phyloP scores from a whole-genome alignment of 108 stramenopile genomes.

The Pseudonitzschia delicatissima region DNA sequence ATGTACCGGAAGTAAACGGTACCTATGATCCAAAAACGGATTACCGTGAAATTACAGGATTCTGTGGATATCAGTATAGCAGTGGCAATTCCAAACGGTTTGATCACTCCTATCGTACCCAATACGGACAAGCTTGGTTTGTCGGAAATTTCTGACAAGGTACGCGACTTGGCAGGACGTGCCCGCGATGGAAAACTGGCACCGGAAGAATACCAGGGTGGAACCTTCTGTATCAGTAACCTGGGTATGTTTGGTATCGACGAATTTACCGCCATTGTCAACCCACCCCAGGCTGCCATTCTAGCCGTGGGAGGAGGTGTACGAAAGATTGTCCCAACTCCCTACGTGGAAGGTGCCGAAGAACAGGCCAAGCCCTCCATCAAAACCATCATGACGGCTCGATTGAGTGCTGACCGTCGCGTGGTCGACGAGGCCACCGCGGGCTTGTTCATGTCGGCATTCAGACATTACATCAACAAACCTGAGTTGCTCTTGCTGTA shows the following conservation, averaged over 20 bases:
- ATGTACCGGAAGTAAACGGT: slow-evolving; percentile 92
- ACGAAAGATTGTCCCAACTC: slow-evolving; percentile 79
- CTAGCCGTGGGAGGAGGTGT: slow-evolving; percentile 93
- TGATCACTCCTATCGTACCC: slow-evolving; percentile 88
- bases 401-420: slow-evolving; percentile 96
- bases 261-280: slow-evolving; percentile 92
- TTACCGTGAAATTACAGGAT: slow-evolving; percentile 80
- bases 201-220: slow-evolving; percentile 97
- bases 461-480: slow-evolving; percentile 89
- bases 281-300: slow-evolving; percentile 93
- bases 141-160: slow-evolving; percentile 66
- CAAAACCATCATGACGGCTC: slow-evolving; percentile 87
- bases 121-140: slow-evolving; percentile 79
- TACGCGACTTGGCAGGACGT: slow-evolving; percentile 88
- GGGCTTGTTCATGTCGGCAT: slow-evolving; percentile 93
- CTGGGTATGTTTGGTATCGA: slow-evolving; percentile 98
- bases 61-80: slow-evolving; percentile 93
- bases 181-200: slow-evolving; percentile 88
- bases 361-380: slow-evolving; percentile 81
- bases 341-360: slow-evolving; percentile 76
- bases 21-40: slow-evolving; percentile 71
- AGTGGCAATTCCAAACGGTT: slow-evolving; percentile 73
- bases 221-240: slow-evolving; percentile 94
- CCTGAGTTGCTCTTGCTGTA: slow-evolving; percentile 68
- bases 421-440: slow-evolving; percentile 99